Conservation (phyloP, 768 basidiomycete species). For the Rhodotorula diobovata region DNA sequence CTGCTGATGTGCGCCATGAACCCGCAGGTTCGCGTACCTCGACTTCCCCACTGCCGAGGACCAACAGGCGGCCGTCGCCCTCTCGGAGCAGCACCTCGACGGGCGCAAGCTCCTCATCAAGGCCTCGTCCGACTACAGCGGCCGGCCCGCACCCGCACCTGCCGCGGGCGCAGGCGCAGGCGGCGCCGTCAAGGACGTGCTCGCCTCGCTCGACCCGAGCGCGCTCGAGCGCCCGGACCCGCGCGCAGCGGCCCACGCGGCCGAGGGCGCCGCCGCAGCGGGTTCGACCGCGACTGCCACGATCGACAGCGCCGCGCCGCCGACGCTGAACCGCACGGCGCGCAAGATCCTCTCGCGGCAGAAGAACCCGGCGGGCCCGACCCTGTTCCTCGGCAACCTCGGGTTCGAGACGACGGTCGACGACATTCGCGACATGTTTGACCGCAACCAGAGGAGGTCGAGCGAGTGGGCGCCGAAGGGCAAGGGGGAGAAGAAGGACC, state of each 20-base stretch:
- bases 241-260: conserved; percentile 53
- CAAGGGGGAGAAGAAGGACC: conserved; percentile 33
- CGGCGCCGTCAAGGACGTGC: conserved; percentile 51
- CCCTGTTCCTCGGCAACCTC: conserved; percentile 88
- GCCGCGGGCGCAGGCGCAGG: not conserved
- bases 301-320: conserved; percentile 37
- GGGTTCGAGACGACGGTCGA: conserved; percentile 75
- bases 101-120: conserved; percentile 89
- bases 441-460: conserved; percentile 56
- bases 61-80: conserved; percentile 67
- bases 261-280: conserved; percentile 18
- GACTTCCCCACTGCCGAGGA: conserved; percentile 78
- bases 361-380: conserved; percentile 76
- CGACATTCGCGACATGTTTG: conserved; percentile 66
- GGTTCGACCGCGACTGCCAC: no score
- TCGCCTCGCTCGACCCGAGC: conserved; percentile 49
- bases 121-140: conserved; percentile 59
- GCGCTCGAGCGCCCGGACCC: conserved; percentile 18
- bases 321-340: conserved; percentile 48
- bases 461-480: conserved; percentile 45
- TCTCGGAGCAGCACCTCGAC: conserved; percentile 74
- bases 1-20: not conserved
- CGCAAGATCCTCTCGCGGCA: conserved; percentile 67
- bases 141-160: conserved; percentile 31
- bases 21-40: conserved; percentile 83